Conservation (phyloP, 2,329 filamentous ascomycete genomes). For the Moelleriella libera region DNA sequence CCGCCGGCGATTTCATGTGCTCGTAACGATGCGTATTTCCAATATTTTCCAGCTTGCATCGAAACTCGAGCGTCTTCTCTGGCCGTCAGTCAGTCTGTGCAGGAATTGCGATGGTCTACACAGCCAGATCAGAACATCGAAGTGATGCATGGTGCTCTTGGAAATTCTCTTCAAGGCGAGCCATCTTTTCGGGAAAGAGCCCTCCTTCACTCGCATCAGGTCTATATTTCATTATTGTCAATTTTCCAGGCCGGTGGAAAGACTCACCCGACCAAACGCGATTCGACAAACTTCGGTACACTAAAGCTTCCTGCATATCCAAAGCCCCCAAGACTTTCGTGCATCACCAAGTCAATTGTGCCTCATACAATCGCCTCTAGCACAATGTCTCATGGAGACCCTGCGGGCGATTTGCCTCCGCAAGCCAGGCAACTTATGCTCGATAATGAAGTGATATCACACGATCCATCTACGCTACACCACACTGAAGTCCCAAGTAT, state of each 20-base stretch:
- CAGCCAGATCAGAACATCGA: not conserved
- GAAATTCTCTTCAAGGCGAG: not conserved
- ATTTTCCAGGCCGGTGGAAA: constrained; percentile 48
- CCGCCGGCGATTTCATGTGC: not conserved
- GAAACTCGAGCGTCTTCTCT: not conserved
- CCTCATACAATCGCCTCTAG: not conserved
- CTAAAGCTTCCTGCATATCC: constrained; percentile 41
- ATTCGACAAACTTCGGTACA: constrained; percentile 21
- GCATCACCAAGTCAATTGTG: not conserved
- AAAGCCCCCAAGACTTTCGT: constrained; percentile 26
- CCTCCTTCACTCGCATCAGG: constrained; percentile 54
- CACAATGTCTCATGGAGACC: not conserved
- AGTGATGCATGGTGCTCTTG: not conserved
- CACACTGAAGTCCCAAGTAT: too few species aligned
- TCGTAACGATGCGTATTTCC: not conserved
- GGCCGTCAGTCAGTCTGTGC: not conserved
- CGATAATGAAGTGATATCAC: not conserved
- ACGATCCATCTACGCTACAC: too few species aligned
- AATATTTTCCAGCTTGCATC: not conserved
- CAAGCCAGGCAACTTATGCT: not conserved
- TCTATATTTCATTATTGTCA: constrained; percentile 57
- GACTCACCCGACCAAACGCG: constrained; percentile 22
- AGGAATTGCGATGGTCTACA: not conserved
- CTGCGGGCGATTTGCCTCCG: not conserved
- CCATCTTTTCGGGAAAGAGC: constrained; percentile 50